These are phyloP conservation scores for Ambrosia hybrid DNA, from an alignment of 140 eudicot species.

Conservation along the genomic window DNA sequence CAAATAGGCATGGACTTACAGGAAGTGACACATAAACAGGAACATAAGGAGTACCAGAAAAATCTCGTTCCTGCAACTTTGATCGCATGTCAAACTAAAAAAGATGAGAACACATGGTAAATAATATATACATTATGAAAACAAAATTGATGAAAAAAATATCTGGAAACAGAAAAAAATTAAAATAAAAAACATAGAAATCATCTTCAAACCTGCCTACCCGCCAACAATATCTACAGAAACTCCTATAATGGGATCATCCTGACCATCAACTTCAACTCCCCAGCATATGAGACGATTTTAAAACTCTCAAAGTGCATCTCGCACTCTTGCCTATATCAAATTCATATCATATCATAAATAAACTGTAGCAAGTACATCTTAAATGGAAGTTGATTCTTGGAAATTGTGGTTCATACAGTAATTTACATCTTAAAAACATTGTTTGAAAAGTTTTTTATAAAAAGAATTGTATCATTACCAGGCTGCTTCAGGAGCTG, in stretches of 20 bases:
- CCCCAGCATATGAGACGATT: conserved; percentile 64
- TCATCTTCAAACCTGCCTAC: conserved; percentile 61
- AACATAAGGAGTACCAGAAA: conserved; percentile 88
- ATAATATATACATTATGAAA: conserved; percentile 1
- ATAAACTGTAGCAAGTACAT: no score
- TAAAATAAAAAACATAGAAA: conserved; percentile 10
- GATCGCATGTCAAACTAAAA: conserved; percentile 62
- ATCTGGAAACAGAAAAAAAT: no score
- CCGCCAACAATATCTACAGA: conserved; percentile 69
- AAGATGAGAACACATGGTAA: conserved; percentile 11
- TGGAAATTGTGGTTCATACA: no score
- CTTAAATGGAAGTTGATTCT: no score
- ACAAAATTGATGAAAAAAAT: not conserved
- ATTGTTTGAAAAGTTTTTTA: no score
- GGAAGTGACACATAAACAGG: conserved; percentile 93
- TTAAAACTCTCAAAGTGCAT: no score
- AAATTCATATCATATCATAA: no score
- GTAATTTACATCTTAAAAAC: no score
- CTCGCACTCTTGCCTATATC: no score
- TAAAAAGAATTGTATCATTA: no score
- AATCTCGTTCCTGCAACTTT: conserved; percentile 70
- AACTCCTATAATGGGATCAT: conserved; percentile 66
- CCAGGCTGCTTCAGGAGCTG: no score
- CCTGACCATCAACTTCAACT: conserved; percentile 61
- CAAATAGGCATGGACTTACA: conserved; percentile 48